Base-by-base conservation (phyloP, 2,329 filamentous ascomycete genomes). In the Venturiaceae sp. region DNA sequence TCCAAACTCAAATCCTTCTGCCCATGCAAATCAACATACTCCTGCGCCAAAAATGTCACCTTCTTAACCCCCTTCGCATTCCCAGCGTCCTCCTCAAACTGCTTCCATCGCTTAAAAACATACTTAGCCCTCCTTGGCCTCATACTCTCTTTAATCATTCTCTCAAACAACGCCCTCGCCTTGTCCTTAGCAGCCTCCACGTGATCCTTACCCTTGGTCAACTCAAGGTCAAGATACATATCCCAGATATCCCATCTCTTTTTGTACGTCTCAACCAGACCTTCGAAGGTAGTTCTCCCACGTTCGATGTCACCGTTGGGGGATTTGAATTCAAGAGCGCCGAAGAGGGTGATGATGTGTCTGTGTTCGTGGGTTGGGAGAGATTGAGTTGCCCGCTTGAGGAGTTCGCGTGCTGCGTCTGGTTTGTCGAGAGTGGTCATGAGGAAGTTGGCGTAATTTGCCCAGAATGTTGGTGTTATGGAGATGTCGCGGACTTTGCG, bases 361-460 rank as follows among this genome's bases (percentile, higher is more conserved):
- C 90, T 80, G 71, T 90, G 85, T 60, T 86, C 82, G 55, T 82
- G 81, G 21, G 78, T 71, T 28, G 87, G 85, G 2, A 99, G 83
- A 7, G 89, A 88, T 74, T 97, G 92, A 9, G 88, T 85, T 16
- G 94, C 92, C 44, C 92, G 87, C 2, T 86, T 80, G 5, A 97
- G 83, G 14, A 99, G 82, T 0, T 83, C 84, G 58, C 91, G 86
- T 3, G 86, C 88, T 7, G 85, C 83, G n/a, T 86, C 86, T 0
- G 90, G 83, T 11, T 86, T 80, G 60, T 81, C 78, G 60, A 83
- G 75, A 0, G 83, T 88, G 60, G 87, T 85, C 75, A 96, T 87
- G 58, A 99, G 80, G 80, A 96, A 97, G 66, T 88, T 87, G 26
- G 92, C 92, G 73, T 96, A 97, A 77, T 97, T 96, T 72, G 87